Conservation (phyloP, 495 filamentous ascomycete genomes). For the Elasticomyces elasticus region DNA sequence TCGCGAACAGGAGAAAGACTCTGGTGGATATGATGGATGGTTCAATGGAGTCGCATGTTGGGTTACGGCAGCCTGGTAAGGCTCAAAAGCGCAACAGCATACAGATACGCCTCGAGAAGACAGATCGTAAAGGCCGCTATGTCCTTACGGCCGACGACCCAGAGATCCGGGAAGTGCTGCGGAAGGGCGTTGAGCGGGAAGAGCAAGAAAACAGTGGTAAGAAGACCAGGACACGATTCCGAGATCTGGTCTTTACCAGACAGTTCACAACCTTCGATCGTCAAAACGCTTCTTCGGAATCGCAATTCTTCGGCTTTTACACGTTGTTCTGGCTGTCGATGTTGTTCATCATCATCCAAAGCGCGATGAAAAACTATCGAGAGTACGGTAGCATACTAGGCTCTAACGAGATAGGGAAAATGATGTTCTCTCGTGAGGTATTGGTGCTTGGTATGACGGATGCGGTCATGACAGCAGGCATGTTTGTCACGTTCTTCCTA, state of each 20-base stretch:
- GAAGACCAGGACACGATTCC: constrained; percentile 42
- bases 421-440: constrained; percentile 60
- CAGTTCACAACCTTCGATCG: constrained; percentile 63
- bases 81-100: constrained; percentile 28
- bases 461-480: constrained; percentile 51
- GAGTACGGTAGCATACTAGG: constrained; percentile 53
- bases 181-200: constrained; percentile 38
- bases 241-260: constrained; percentile 57
- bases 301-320: constrained; percentile 65
- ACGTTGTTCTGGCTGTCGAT: constrained; percentile 66
- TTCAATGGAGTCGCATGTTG: too few relatives aligned
- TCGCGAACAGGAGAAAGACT: constrained; percentile 15
- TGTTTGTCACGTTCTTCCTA: constrained; percentile 48
- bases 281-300: constrained; percentile 47
- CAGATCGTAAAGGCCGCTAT: constrained; percentile 38
- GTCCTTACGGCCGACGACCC: constrained; percentile 48
- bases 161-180: constrained; percentile 44
- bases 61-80: not conserved
- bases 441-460: constrained; percentile 55
- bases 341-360: constrained; percentile 49
- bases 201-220: constrained; percentile 27
- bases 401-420: constrained; percentile 53
- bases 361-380: constrained; percentile 55
- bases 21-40: constrained; percentile 5
- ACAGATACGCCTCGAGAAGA: constrained; percentile 39